Base-by-base conservation (phyloP, 2,329 filamentous ascomycete genomes). In the Plenodomus lindquistii region DNA sequence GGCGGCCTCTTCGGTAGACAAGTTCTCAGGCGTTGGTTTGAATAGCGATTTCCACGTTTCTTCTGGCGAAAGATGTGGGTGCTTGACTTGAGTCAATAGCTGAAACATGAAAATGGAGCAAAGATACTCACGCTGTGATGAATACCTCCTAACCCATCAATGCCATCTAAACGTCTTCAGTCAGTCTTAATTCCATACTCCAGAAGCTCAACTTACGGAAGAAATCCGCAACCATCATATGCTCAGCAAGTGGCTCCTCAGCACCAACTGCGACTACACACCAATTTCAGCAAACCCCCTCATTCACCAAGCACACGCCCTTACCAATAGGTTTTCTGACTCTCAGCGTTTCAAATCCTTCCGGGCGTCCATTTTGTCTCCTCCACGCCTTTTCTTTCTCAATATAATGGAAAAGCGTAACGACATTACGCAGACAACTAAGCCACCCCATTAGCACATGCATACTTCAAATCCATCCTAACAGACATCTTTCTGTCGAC, bases 301-400 rank as follows among this genome's bases (percentile, higher is more conserved):
- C 29, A 31, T n/a, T 31, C 10, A 13, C 1, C n/a, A 20, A 18
- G 21, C 13, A 20, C 15, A 7, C 3, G 2, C 18, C 35, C 59
- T 19, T 55, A 73, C 70, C 70, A 48, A 95, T 79, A 7, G 92
- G 93, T 73, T 89, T 95, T 70, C 77, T 85, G 13, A 82, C 79
- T 59, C 81, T 83, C 72, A 97, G 76, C 7, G 85, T 80, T 42
- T 85, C 86, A 61, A 91, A 97, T 0, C 89, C 88, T 46, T 86
- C 79, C 0, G 82, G 74, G 46, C 79, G 81, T 16, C 88, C 88
- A 36, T 85, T 81, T 11, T 83, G 76, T 67, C 83, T 84, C 55
- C 94, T 84, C 92, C 92, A 97, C 59, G 84, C 81, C 60, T 91
- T 80, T 75, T 99, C 94, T 68, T 91, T 89, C 58, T 96, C 91